Conservation (phyloP, 2,329 filamentous ascomycete species). For the Ophiostoma novo-ulmi region DNA sequence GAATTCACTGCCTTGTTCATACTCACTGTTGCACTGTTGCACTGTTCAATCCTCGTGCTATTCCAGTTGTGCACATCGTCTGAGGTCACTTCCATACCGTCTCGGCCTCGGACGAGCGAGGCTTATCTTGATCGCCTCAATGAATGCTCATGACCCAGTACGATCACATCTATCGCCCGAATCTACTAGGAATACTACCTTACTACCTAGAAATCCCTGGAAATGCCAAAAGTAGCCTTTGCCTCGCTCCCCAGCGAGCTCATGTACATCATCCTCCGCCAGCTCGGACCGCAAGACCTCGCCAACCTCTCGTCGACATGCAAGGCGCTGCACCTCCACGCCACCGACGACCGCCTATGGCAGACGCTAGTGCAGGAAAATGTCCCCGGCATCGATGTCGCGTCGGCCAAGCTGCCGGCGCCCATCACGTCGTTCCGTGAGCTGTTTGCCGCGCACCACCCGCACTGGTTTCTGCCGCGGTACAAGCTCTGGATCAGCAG, state of each 20-base stretch:
- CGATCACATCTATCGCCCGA: no score
- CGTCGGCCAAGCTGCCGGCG: slow-evolving; percentile 50
- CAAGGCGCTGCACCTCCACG: slow-evolving; percentile 53
- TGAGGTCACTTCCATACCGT: no score
- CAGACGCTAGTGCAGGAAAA: slow-evolving; percentile 62
- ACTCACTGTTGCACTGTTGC: no score
- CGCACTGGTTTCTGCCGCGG: slow-evolving; percentile 76
- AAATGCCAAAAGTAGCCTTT: slow-evolving; percentile 17
- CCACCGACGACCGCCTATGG: slow-evolving; percentile 67
- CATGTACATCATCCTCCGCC: slow-evolving; percentile 63
- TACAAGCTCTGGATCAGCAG: slow-evolving; percentile 86
- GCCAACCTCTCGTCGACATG: slow-evolving; percentile 54
- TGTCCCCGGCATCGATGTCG: slow-evolving; percentile 52
- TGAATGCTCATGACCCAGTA: no score
- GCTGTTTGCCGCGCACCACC: slow-evolving; percentile 69
- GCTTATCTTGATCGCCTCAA: no score
- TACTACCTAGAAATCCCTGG: background rate
- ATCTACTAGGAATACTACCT: no score
- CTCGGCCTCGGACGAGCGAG: no score
- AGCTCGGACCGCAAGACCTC: slow-evolving; percentile 61
- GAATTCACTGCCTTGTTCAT: no score
- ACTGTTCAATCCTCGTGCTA: no score
- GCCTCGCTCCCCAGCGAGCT: slow-evolving; percentile 64
- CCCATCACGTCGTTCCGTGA: slow-evolving; percentile 58
- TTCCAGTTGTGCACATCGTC: no score